phyloP scores from a whole-genome alignment of 257 asterid species.

The Solanum acaule region DNA sequence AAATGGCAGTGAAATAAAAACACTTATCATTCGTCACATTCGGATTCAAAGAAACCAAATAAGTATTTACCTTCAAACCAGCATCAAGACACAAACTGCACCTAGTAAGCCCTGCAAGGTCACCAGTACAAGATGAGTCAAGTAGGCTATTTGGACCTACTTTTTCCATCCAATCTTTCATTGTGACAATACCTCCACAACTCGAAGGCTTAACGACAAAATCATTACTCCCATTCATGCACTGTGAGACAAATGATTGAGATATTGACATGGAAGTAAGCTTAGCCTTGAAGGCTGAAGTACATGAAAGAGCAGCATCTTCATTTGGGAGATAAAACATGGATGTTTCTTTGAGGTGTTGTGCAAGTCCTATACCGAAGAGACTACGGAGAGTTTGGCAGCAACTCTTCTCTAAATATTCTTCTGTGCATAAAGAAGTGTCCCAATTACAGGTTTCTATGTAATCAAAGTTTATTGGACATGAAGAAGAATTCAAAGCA shows the following conservation, averaged over 20 bases:
- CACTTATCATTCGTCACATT: constrained; percentile 29
- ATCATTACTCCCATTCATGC: constrained; percentile 39
- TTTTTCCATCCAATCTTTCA: constrained; percentile 24
- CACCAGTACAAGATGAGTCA: constrained; percentile 41
- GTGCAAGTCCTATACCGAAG: constrained; percentile 41
- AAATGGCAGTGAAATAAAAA: constrained; percentile 34
- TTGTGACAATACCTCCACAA: constrained; percentile 42
- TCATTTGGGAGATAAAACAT: constrained; percentile 37
- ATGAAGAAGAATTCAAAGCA: constrained; percentile 21
- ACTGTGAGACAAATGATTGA: constrained; percentile 3
- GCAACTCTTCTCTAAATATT: constrained; percentile 23
- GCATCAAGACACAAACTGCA: constrained; percentile 53
- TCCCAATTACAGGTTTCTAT: constrained; percentile 52
- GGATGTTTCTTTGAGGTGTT: constrained; percentile 29
- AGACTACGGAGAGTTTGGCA: constrained; percentile 51
- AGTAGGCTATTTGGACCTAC: constrained; percentile 16
- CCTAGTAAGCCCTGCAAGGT: constrained; percentile 29
- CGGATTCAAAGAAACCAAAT: constrained; percentile 28
- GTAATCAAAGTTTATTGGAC: constrained; percentile 45
- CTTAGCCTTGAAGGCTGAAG: constrained; percentile 14
- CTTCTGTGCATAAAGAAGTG: constrained; percentile 31
- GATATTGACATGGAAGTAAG: constrained; percentile 14
- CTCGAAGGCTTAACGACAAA: constrained; percentile 16
- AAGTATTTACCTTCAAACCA: constrained; percentile 32
- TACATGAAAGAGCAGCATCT: constrained; percentile 33